Percentiles rank a stretch among this genome's conserved stretches.
phyloP scores from a whole-genome alignment of 306 rosid species.

The barrel medic (Medicago truncatula) region MtrunA17r5.0-ANR NC_053043.1:16251001-16251500 shows the following conservation, averaged over 20 bases:
- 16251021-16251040: background rate
- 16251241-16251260: accelerated
- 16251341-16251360: no score
- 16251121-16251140: constrained; percentile 23
- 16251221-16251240: background rate
- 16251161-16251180: background rate
- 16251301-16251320: no score
- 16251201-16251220: background rate
- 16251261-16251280: no score
- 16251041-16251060: background rate
- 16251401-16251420: no score
- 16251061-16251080: background rate
- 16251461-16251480: no score
- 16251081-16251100: background rate
- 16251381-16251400: no score
- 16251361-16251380: no score
- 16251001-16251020: background rate
- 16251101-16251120: constrained; percentile 3
- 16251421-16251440: no score
- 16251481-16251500: no score
- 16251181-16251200: background rate
- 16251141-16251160: background rate
- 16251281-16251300: no score
- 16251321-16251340: no score
- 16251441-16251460: no score